A percentile compares a stretch with the other conserved stretches of the same genome.
These are phyloP conservation scores for Populus hybrid DNA, from an alignment of 441 rosid genomes.

Conservation along the genomic window DNA sequence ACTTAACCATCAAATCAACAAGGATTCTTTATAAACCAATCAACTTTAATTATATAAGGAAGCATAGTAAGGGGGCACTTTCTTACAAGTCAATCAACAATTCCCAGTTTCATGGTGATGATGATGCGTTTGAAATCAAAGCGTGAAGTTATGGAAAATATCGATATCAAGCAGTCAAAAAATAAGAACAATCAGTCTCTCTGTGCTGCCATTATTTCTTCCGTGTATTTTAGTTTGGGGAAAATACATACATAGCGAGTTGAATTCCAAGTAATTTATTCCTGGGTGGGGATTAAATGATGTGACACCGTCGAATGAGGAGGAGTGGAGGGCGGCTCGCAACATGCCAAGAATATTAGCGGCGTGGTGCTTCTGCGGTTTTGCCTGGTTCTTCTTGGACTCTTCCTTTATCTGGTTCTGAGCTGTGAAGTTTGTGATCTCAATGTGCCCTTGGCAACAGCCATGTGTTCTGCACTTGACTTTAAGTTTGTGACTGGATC, in stretches of 20 bases:
- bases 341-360: neutral
- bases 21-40: no score
- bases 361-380: neutral
- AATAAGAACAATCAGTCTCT: neutral
- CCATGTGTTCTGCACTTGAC: neutral
- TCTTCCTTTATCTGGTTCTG: neutral
- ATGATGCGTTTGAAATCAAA: neutral
- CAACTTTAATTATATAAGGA: no score
- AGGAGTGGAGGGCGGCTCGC: neutral
- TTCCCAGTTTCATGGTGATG: neutral
- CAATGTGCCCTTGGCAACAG: neutral
- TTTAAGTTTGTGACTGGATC: neutral
- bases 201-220: neutral
- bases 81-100: neutral
- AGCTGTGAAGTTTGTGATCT: neutral
- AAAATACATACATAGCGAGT: neutral
- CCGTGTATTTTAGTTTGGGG: neutral
- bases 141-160: neutral
- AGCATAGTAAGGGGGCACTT: no score
- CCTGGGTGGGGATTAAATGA: neutral
- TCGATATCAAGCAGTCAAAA: neutral
- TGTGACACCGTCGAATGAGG: neutral
- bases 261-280: neutral
- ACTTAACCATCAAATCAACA: no score
- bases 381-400: conserved; percentile 1